phyloP scores from a whole-genome alignment of 805 yeast species.

The Komagataella phaffii region DNA sequence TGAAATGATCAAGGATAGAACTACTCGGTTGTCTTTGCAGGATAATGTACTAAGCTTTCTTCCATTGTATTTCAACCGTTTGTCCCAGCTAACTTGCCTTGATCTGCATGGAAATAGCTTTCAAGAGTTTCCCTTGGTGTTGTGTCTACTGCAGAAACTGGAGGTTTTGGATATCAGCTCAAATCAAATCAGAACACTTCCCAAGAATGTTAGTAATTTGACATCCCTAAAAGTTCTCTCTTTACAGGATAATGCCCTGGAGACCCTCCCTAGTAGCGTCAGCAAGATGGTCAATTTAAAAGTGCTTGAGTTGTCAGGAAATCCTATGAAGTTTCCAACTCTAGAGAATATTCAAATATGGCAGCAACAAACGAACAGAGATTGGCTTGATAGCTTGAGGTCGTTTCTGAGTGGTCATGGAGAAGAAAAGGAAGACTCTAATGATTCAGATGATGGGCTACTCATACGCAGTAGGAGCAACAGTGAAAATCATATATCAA shows the following conservation, averaged over 20 bases:
- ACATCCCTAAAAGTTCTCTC: slow-evolving; percentile 42
- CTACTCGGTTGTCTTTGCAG: slow-evolving; percentile 41
- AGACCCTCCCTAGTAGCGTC: slow-evolving; percentile 38
- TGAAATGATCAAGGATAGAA: slow-evolving; percentile 12
- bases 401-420: slow-evolving; percentile 18
- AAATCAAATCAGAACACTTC: slow-evolving; percentile 37
- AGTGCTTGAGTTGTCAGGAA: slow-evolving; percentile 47
- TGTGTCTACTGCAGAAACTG: slow-evolving; percentile 25
- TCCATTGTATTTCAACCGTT: slow-evolving; percentile 30
- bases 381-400: slow-evolving; percentile 30
- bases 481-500: slow-evolving; percentile 30
- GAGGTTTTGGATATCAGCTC: slow-evolving; percentile 57
- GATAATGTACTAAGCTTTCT: slow-evolving; percentile 32
- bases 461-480: slow-evolving; percentile 14
- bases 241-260: slow-evolving; percentile 42
- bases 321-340: slow-evolving; percentile 44
- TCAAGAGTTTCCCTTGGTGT: slow-evolving; percentile 33
- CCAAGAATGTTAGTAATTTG: slow-evolving; percentile 26
- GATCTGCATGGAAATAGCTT: slow-evolving; percentile 56
- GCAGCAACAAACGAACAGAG: slow-evolving; percentile 26
- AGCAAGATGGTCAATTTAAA: slow-evolving; percentile 37
- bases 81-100: slow-evolving; percentile 38
- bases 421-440: not conserved
- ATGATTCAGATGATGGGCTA: not conserved
- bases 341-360: slow-evolving; percentile 17